These are phyloP conservation scores for Handroanthus guayacan DNA, from an alignment of 257 asterid genomes.

Conservation along the genomic window DNA sequence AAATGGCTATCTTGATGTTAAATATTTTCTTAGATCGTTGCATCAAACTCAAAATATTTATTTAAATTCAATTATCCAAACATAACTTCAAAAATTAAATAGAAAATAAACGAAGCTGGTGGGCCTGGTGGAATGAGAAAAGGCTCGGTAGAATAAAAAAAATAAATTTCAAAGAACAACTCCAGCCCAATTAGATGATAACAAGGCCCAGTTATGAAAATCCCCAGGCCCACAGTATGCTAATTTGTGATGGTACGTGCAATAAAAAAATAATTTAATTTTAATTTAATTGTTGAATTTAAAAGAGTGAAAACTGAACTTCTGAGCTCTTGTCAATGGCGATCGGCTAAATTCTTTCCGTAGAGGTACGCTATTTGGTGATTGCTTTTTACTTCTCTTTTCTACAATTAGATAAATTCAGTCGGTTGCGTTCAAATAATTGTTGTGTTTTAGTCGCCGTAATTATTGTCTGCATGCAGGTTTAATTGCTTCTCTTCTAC, in stretches of 20 bases:
- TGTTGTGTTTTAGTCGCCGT: neutral
- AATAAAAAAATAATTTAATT: neutral
- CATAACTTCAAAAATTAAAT: too few species aligned
- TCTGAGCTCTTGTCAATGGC: constrained; percentile 28
- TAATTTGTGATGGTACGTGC: neutral
- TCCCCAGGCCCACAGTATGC: neutral
- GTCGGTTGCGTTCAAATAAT: constrained; percentile 17
- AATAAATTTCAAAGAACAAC: too few species aligned
- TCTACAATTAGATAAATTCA: constrained; percentile 12
- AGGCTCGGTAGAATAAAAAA: too few species aligned
- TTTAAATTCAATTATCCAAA: too few species aligned
- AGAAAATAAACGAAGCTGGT: too few species aligned
- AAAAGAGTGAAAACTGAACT: constrained; percentile 2
- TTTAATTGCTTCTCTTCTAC: constrained; percentile 18
- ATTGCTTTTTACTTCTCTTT: neutral
- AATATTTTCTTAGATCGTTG: too few species aligned
- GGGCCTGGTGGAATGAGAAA: too few species aligned
- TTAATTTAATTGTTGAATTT: neutral
- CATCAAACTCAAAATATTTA: too few species aligned
- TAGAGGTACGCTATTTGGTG: neutral
- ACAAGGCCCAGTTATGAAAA: too few species aligned
- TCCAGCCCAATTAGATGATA: too few species aligned
- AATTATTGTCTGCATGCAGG: constrained; percentile 36
- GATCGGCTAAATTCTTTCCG: constrained; percentile 28
- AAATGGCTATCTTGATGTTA: too few species aligned